Percentiles rank a stretch among this genome's conserved stretches.
Conservation (phyloP, 2,329 filamentous ascomycete genomes). For the Fusarium chlamydosporum region DNA sequence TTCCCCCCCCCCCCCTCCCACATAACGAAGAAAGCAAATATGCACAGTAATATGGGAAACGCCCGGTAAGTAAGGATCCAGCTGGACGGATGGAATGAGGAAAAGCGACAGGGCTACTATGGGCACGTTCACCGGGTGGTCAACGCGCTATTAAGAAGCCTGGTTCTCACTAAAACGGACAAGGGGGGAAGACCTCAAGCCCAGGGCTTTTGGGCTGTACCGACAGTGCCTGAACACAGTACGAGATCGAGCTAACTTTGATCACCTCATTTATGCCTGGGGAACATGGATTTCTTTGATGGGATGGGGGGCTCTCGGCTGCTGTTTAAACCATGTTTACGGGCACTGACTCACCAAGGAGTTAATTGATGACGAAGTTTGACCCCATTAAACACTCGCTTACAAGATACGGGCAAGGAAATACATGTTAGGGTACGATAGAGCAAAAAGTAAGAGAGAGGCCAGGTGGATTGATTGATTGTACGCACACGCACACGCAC, state of each 20-base stretch:
- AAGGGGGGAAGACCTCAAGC: conserved; percentile 11
- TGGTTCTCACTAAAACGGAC: conserved; percentile 35
- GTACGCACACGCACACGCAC: background rate
- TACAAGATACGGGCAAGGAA: conserved; percentile 24
- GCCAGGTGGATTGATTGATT: background rate
- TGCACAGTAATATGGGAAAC: conserved; percentile 5
- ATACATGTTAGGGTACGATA: conserved; percentile 21
- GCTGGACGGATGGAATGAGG: conserved; percentile 39
- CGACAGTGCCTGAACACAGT: conserved; percentile 45
- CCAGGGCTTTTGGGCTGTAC: conserved; percentile 9
- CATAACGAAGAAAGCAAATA: conserved; percentile 3
- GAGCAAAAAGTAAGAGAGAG: background rate
- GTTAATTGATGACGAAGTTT: conserved; percentile 41
- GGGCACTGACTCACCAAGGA: conserved; percentile 37
- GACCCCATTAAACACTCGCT: conserved; percentile 31
- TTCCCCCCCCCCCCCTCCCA: too few relatives aligned
- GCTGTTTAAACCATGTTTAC: conserved; percentile 35
- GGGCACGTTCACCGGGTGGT: conserved; percentile 36
- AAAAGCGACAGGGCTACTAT: conserved; percentile 23
- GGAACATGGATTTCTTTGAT: conserved; percentile 36
- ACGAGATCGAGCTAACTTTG: conserved; percentile 35
- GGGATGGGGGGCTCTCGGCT: conserved; percentile 32
- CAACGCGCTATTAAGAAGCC: conserved; percentile 37
- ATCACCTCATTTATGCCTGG: conserved; percentile 42
- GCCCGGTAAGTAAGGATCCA: conserved; percentile 27